Evolutionary conservation across 192 early-diverging fungal species (phyloP).

Genomic region (Lobulomyces angularis): DNA sequence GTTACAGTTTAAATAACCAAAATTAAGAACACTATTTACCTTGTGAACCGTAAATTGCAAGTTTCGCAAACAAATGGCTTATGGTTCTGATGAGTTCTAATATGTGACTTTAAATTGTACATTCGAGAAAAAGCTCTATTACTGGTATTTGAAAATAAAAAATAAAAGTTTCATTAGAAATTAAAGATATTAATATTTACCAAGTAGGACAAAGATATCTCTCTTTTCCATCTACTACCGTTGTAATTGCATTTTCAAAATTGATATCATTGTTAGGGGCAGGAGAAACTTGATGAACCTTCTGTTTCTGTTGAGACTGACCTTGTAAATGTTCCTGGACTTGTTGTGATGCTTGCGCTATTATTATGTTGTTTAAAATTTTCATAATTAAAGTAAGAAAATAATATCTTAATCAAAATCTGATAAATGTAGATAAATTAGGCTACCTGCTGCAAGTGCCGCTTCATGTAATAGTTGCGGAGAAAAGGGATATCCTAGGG

Average conservation of each 20-base stretch:
- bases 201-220: not conserved
- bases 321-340: too few relatives aligned
- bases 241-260: slow-evolving; percentile 2
- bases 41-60: slow-evolving; percentile 20
- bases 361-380: too few relatives aligned
- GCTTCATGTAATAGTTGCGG: slow-evolving; percentile 11
- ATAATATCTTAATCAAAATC: too few relatives aligned
- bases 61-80: slow-evolving; percentile 19
- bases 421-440: too few relatives aligned
- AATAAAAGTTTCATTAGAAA: not conserved
- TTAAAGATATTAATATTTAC: not conserved
- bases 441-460: slow-evolving; percentile 9
- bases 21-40: too few relatives aligned
- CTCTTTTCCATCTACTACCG: slow-evolving; percentile 1
- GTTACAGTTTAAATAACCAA: too few relatives aligned
- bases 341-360: too few relatives aligned
- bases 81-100: slow-evolving; percentile 27
- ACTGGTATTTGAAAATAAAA: not conserved
- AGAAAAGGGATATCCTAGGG: slow-evolving; percentile 10
- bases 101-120: slow-evolving; percentile 27
- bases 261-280: too few relatives aligned
- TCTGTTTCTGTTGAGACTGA: too few relatives aligned
- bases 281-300: too few relatives aligned
- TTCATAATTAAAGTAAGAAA: too few relatives aligned
- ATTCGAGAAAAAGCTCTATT: slow-evolving; percentile 8